Percentiles rank a stretch among this genome's conserved stretches.
Evolutionary conservation across 2,329 filamentous ascomycete species (phyloP).

Genomic region (Fusarium pilosicola): DNA sequence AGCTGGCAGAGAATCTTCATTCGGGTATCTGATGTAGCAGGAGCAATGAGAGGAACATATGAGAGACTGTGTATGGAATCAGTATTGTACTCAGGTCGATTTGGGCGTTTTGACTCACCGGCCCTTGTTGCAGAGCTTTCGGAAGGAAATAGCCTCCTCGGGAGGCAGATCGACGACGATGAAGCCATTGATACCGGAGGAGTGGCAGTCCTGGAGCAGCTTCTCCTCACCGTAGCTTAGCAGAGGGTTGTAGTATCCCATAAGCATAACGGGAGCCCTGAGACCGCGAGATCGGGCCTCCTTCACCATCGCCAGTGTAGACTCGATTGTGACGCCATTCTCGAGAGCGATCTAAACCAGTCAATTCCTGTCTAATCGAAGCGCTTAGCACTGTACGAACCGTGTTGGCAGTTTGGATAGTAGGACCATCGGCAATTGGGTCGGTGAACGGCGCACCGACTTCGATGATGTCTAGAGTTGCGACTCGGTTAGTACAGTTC

Average conservation of each 20-base stretch:
- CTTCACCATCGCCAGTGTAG: conserved; percentile 84
- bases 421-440: conserved; percentile 96
- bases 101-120: conserved; percentile 61
- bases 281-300: conserved; percentile 81
- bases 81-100: neutral
- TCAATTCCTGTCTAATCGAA: conserved; percentile 13
- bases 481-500: conserved; percentile 18
- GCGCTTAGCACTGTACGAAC: conserved; percentile 54
- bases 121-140: conserved; percentile 81
- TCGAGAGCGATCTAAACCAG: conserved; percentile 72
- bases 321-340: conserved; percentile 86
- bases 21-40: conserved; percentile 88
- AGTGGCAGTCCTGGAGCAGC: conserved; percentile 84
- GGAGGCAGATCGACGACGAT: conserved; percentile 96
- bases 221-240: conserved; percentile 93
- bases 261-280: conserved; percentile 85
- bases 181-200: conserved; percentile 91
- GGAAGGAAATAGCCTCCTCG: conserved; percentile 93
- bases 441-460: conserved; percentile 97
- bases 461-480: conserved; percentile 80
- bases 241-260: conserved; percentile 99
- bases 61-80: conserved; percentile 70
- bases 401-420: conserved; percentile 95
- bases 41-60: conserved; percentile 96
- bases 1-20: conserved; percentile 98